phyloP scores from a whole-genome alignment of 129 eudicot species.

The carrot (Daucus carota) region DH1_v3.0 NC_030386.2:37919001-37919500 shows the following conservation, averaged over 20 bases:
- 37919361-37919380: constrained; percentile 86
- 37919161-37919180: not conserved
- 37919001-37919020: constrained; percentile 89
- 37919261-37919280: not conserved
- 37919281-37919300: not conserved
- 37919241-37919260: not conserved
- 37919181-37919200: not conserved
- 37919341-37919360: constrained; percentile 88
- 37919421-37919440: constrained; percentile 16
- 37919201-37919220: not conserved
- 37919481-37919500: not conserved
- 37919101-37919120: constrained; percentile 46
- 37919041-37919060: constrained; percentile 42
- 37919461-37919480: not conserved
- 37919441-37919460: not conserved
- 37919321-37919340: constrained; percentile 71
- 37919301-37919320: constrained; percentile 26
- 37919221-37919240: not conserved
- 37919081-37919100: constrained; percentile 86
- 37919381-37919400: constrained; percentile 96
- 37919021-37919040: constrained; percentile 70
- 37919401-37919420: constrained; percentile 98
- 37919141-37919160: not conserved
- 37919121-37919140: not conserved
- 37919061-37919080: constrained; percentile 38